These are phyloP conservation scores for Puccinellia tenuiflora DNA, from an alignment of 176 grass and related monocot genomes.

Conservation along the genomic window DNA sequence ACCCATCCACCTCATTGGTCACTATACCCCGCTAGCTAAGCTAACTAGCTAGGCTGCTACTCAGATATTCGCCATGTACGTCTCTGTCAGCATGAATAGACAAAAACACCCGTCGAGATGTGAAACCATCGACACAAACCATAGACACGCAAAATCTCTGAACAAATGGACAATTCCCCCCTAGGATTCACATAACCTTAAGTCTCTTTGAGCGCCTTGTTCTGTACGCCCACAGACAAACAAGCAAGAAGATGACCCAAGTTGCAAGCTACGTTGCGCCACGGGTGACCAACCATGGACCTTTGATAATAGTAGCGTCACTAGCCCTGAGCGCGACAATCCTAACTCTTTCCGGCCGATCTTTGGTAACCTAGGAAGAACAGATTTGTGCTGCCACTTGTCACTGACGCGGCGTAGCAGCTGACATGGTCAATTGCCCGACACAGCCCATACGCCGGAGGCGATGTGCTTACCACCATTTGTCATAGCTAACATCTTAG, in stretches of 20 bases:
- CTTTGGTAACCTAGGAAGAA: neutral
- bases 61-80: neutral
- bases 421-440: neutral
- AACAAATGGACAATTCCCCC: neutral
- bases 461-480: neutral
- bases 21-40: neutral
- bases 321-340: neutral
- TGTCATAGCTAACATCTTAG: neutral
- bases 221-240: neutral
- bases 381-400: neutral
- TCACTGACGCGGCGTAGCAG: neutral
- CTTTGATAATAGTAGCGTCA: neutral
- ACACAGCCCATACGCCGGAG: neutral
- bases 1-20: neutral
- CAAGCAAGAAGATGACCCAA: too few species aligned
- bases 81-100: neutral
- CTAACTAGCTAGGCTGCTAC: neutral
- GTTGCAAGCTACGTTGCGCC: too few species aligned
- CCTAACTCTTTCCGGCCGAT: neutral
- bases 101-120: neutral
- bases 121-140: neutral
- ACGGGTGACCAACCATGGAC: neutral
- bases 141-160: neutral
- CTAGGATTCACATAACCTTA: neutral
- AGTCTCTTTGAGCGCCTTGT: neutral